Percentiles rank a stretch among this genome's conserved stretches.
phyloP scores from a whole-genome alignment of 108 stramenopile species.

The Pseudonitzschia multiseries region DNA sequence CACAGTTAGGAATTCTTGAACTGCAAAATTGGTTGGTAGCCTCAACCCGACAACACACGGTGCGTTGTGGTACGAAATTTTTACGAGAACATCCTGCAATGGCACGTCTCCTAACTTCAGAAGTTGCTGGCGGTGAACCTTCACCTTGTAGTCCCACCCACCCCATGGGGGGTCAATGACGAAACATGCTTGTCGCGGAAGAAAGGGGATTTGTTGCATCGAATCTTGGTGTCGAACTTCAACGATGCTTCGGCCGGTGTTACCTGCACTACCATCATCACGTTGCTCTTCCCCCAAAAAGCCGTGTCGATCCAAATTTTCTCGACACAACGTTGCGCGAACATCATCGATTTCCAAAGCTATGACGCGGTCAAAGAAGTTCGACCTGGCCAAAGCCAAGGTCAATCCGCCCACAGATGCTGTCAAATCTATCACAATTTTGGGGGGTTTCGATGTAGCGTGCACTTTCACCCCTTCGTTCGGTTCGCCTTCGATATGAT shows the following conservation, averaged over 20 bases:
- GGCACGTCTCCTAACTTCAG: slow-evolving; percentile 33
- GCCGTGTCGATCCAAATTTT: slow-evolving; percentile 41
- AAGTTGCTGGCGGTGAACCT: slow-evolving; percentile 16
- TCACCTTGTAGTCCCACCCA: slow-evolving; percentile 39
- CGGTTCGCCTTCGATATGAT: background rate
- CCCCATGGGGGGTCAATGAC: slow-evolving; percentile 60
- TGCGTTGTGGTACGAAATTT: slow-evolving; percentile 6
- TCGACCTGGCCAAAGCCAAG: slow-evolving; percentile 32
- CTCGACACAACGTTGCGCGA: slow-evolving; percentile 41
- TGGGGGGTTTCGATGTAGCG: background rate
- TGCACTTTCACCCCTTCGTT: background rate
- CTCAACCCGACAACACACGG: slow-evolving; percentile 42
- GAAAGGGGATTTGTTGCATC: slow-evolving; percentile 29
- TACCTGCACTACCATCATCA: background rate
- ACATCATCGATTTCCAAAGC: slow-evolving; percentile 48
- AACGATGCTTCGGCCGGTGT: slow-evolving; percentile 7
- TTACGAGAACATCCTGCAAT: slow-evolving; percentile 38
- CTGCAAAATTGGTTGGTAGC: slow-evolving; percentile 31
- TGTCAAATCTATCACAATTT: slow-evolving; percentile 41
- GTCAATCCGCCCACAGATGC: slow-evolving; percentile 52
- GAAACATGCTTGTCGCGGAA: slow-evolving; percentile 24
- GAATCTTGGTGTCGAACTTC: slow-evolving; percentile 41
- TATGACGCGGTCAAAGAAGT: slow-evolving; percentile 26
- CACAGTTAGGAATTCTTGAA: slow-evolving; percentile 13
- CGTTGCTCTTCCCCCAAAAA: background rate